phyloP scores from a whole-genome alignment of 768 basidiomycete species.

The Russula olivacea region DNA sequence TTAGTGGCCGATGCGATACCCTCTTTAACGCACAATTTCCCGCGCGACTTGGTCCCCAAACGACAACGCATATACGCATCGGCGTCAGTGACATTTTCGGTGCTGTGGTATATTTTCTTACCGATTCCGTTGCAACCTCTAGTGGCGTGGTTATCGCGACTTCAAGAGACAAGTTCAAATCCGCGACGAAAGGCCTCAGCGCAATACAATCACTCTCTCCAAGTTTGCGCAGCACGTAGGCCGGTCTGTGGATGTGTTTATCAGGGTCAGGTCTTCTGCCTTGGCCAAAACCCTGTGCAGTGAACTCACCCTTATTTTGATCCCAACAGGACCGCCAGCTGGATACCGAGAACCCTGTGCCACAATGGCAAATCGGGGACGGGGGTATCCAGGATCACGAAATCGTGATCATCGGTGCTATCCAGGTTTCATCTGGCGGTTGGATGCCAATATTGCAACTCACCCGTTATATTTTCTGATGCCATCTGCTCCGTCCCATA shows the following conservation, averaged over 20 bases:
- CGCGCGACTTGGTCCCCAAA: not conserved
- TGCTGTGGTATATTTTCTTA: not conserved
- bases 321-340: too few relatives aligned
- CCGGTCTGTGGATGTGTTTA: constrained; percentile 13
- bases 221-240: constrained; percentile 10
- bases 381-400: not conserved
- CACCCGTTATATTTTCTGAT: constrained; percentile 2
- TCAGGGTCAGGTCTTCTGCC: not conserved
- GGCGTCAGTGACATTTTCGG: not conserved
- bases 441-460: constrained; percentile 22
- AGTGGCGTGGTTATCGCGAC: constrained; percentile 16
- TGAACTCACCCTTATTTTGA: too few relatives aligned
- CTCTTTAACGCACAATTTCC: not conserved
- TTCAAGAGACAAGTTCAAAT: constrained; percentile 18
- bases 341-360: not conserved
- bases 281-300: too few relatives aligned
- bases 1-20: not conserved
- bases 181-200: constrained; percentile 5
- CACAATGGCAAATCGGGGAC: constrained; percentile 7
- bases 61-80: constrained; percentile 15
- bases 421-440: constrained; percentile 11
- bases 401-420: constrained; percentile 9
- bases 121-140: not conserved
- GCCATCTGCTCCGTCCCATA: not conserved
- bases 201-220: constrained; percentile 4